Base-by-base conservation (phyloP, 768 basidiomycete genomes). In the Auriscalpium vulgare region DNA sequence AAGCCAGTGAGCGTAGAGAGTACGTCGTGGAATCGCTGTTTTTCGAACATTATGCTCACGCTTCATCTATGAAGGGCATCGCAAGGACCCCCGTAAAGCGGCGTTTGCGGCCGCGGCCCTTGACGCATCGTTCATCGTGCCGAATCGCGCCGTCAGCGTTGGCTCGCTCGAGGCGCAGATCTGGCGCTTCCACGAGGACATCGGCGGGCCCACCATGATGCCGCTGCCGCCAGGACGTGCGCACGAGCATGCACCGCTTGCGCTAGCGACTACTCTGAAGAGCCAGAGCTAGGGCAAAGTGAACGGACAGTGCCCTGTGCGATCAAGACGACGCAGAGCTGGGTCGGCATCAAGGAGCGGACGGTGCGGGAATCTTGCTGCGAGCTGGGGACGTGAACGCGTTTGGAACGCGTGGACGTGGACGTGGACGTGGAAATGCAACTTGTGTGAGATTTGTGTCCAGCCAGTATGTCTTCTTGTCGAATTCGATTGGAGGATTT, bases 211-310 rank as follows among this genome's bases (percentile, higher is more conserved):
- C 8, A 43, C 52, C 44, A 77, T 75, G 6, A 80, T 95, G 78
- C 69, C 78, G 9, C 74, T 95, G 0, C 93, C 93, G 2, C 88
- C 95, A 87, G 72, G 75, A 74, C 56, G 79, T 79, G 59, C 75
- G 95, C 61, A 85, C 82, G 72, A 72, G 71, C 45, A 78, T 94
- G 0, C 95, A 98, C 65, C 79, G 65, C 70, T 97, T 64, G 92
- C 92, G 16, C 53, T 65, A 8, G 83, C 80, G 56, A 97, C 95
- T 67, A 79, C 79, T 19, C 57, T 98, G 69, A 87, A 84, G 72
- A 92, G 88, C 59, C 63, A 77, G 59, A 93, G 90, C 65, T 83
- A 85, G 56, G 92, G 91, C 0, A 69, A 75, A 2, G 93, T 85
- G 0, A 68, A 71, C n/a, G 66, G 64, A 47, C 73, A 95, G 61